These are phyloP conservation scores for Phalaenopsis equestris DNA, from an alignment of 106 monocot genomes.

Conservation along the genomic window DNA sequence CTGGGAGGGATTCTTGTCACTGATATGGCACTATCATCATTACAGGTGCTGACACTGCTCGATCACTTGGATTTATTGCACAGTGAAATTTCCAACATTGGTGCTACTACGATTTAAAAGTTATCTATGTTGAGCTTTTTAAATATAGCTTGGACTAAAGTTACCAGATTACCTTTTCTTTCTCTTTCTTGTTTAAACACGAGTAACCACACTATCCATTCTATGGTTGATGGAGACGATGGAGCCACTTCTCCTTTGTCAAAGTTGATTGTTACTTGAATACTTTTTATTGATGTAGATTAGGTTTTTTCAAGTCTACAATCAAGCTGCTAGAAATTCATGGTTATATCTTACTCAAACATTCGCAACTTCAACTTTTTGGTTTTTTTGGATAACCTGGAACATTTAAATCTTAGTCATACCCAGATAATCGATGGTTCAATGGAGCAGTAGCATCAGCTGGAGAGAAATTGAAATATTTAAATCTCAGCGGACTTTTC, in stretches of 20 bases:
- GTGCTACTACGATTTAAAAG: slow-evolving; percentile 37
- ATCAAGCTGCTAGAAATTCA: slow-evolving; percentile 27
- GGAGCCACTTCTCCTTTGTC: slow-evolving; percentile 21
- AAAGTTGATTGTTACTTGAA: slow-evolving; percentile 48
- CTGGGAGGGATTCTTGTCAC: slow-evolving; percentile 69
- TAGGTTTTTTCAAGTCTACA: slow-evolving; percentile 35
- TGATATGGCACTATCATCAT: slow-evolving; percentile 47
- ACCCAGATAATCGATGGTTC: slow-evolving; percentile 36
- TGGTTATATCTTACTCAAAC: slow-evolving; percentile 62
- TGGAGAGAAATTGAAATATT: slow-evolving; percentile 44
- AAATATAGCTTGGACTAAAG: slow-evolving; percentile 85
- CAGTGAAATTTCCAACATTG: slow-evolving; percentile 54
- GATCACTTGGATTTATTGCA: slow-evolving; percentile 87
- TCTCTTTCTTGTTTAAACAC: slow-evolving; percentile 58
- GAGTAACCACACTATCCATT: slow-evolving; percentile 63
- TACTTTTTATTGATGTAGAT: slow-evolving; percentile 35
- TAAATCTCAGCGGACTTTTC: slow-evolving; percentile 31
- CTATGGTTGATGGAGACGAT: slow-evolving; percentile 33
- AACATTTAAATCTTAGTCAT: slow-evolving; percentile 64
- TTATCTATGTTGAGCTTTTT: slow-evolving; percentile 56
- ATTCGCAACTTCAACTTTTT: slow-evolving; percentile 38
- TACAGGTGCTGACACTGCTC: slow-evolving; percentile 65
- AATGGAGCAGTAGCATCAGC: slow-evolving; percentile 36
- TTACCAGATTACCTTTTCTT: slow-evolving; percentile 53
- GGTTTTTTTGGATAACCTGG: slow-evolving; percentile 39